These are phyloP conservation scores for Mycena olivaceomarginata DNA, from an alignment of 768 basidiomycete species.

Conservation along the genomic window DNA sequence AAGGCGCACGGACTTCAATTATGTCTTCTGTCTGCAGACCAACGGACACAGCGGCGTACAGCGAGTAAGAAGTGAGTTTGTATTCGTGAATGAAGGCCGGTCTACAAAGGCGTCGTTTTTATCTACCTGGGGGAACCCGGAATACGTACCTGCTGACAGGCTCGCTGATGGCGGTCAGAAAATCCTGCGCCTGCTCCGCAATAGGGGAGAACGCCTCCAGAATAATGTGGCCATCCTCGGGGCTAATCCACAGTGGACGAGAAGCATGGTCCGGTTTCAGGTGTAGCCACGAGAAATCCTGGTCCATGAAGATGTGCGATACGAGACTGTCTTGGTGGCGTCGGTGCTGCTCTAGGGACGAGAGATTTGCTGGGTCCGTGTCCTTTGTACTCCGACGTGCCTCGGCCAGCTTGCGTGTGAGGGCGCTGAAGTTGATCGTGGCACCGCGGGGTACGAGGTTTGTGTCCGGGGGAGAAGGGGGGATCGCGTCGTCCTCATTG, in stretches of 20 bases:
- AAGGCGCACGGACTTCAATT: conserved; percentile 86
- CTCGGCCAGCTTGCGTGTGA: conserved; percentile 87
- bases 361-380: conserved; percentile 65
- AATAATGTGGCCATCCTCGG: conserved; percentile 94
- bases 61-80: conserved; percentile 97
- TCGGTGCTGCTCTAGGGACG: conserved; percentile 78
- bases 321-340: conserved; percentile 85
- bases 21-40: conserved; percentile 98
- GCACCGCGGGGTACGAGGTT: conserved; percentile 80
- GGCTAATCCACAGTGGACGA: conserved; percentile 97
- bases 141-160: conserved; percentile 95
- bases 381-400: conserved; percentile 68
- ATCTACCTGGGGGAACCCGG: conserved; percentile 51
- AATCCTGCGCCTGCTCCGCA: conserved; percentile 98
- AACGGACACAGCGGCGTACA: conserved; percentile 99
- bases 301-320: conserved; percentile 89
- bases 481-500: conserved; percentile 75
- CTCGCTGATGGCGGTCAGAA: conserved; percentile 97
- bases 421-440: conserved; percentile 92
- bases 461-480: conserved; percentile 72
- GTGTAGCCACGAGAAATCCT: conserved; percentile 91
- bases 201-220: conserved; percentile 98
- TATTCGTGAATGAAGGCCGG: conserved; percentile 99
- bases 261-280: conserved; percentile 94
- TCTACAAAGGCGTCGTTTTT: conserved; percentile 66